Evolutionary conservation across 306 rosid species (phyloP), one percentile per base, ranked within the genome.

Genomic region (Quercus variabilis): DNA sequence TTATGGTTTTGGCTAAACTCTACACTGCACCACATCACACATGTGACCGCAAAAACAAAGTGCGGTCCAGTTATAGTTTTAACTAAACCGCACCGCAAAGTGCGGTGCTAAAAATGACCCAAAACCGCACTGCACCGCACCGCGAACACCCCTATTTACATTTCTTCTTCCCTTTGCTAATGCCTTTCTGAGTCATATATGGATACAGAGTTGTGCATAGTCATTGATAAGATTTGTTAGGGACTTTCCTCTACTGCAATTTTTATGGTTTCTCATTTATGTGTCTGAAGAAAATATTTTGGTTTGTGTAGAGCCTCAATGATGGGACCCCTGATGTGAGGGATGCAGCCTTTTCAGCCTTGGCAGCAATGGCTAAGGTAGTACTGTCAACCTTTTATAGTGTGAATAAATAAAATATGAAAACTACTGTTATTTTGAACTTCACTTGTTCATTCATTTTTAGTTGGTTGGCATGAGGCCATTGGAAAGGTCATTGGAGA

Each of bases 381-480:
- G 54, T 67, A 57, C 17, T 81, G 76, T 57, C 20, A 54, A 41
- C 78, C 6, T 13, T 28, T 67, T 4, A 67, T 35, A 18, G 52
- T 9, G 33, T 43, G 67, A 77, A 75, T 80, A 30, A 38, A 38
- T 57, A 64, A 55, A 70, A 55, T 30, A 79, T 69, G 56, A 49
- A 35, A 73, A 74, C 52, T 69, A 43, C 60, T 78, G 55, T 82
- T 31, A 59, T 78, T 55, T 75, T 87, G 57, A 69, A 72, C 52
- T 67, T 51, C 69, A 60, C 30, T 13, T 80, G 60, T 82, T 76
- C 78, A 65, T 80, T 69, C 33, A 83, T 49, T 57, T 83, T 54
- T 82, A 96, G 99, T 88, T 71, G 69, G 99, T 96, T 83, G 99
- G 99, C 86, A 96, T 96, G 98, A 88, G 97, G 76, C 99, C 99